Evolutionary conservation across 805 yeast species (phyloP), one percentile per base, ranked within the genome.

Genomic region (Suhomyces sp.): DNA sequence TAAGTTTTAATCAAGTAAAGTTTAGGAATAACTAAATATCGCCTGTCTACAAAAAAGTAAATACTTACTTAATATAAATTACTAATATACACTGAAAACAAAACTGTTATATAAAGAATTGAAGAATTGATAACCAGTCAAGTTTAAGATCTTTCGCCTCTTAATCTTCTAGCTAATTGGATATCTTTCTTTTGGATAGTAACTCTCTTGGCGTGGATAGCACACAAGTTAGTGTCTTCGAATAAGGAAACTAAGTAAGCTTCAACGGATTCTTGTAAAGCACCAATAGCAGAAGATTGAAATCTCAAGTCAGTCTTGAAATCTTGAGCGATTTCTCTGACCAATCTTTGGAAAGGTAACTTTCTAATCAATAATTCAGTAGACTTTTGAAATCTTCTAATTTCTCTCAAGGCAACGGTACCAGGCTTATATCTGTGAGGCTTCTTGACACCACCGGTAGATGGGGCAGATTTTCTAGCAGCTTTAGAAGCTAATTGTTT

Each of bases 171-270:
- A 62, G 98, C 99, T 71, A 93, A 83, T 72, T 92, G 97, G 73
- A 93, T 89, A 76, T 93, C 99, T 80, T 92, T 92, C 89, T 91
- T 93, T 83, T 90, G 97, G 69, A 93, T 90, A 60, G 99, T 93
- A 64, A 93, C 98, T 80, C 99, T 87, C 86, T 94, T 93, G 68
- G 98, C 99, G 78, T 93, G 99, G 63, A 91, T 89, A 60, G 98
- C 97, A 80, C 97, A 94, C 80, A 93, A 83, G 82, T 92, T 93
- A 61, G 98, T 94, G 76, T 94, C 98, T 81, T 93, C 98, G 64
- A 93, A 94, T 68, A 93, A 78, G 55, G 97, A 89, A 50, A 93
- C 97, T 66, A 94, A 81, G 83, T 91, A 94, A 68, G 97, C 97
- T 82, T 93, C 99, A 57, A 93, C 97, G 58, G 98, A 92, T 79